A percentile compares a stretch with the other conserved stretches of the same genome.
Evolutionary conservation across 306 rosid genomes (phyloP).

Genomic region (Pyrus communis): DNA sequence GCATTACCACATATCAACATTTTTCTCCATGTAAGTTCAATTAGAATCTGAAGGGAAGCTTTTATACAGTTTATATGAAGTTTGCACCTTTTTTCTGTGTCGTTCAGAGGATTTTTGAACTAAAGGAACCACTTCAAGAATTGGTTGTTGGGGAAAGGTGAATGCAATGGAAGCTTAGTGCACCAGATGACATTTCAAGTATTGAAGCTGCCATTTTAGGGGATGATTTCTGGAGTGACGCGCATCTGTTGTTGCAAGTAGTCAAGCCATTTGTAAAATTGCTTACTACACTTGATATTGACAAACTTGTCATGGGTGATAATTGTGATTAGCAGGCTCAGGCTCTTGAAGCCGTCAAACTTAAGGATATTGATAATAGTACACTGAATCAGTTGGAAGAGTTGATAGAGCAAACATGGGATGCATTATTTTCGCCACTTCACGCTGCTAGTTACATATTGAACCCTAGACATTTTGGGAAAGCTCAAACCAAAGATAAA

Average conservation of each 20-base stretch:
- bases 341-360: constrained; percentile 34
- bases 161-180: constrained; percentile 47
- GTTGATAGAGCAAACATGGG: constrained; percentile 48
- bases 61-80: constrained; percentile 21
- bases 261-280: constrained; percentile 40
- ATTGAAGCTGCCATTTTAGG: constrained; percentile 39
- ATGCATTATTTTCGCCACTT: constrained; percentile 45
- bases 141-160: constrained; percentile 35
- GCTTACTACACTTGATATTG: constrained; percentile 23
- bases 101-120: constrained; percentile 34
- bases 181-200: constrained; percentile 19
- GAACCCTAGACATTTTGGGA: constrained; percentile 46
- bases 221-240: constrained; percentile 41
- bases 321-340: constrained; percentile 43
- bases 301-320: constrained; percentile 44
- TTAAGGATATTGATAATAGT: constrained; percentile 23
- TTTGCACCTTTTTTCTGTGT: constrained; percentile 34
- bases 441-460: constrained; percentile 50
- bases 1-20: constrained; percentile 27
- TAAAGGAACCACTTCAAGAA: constrained; percentile 34
- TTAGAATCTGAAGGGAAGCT: constrained; percentile 23
- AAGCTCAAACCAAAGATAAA: constrained; percentile 48
- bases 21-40: constrained; percentile 20
- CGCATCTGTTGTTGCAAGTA: constrained; percentile 28
- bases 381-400: constrained; percentile 36